Conservation (phyloP, 192 early-diverging fungal species). For the Entomortierella beljakovae region DNA sequence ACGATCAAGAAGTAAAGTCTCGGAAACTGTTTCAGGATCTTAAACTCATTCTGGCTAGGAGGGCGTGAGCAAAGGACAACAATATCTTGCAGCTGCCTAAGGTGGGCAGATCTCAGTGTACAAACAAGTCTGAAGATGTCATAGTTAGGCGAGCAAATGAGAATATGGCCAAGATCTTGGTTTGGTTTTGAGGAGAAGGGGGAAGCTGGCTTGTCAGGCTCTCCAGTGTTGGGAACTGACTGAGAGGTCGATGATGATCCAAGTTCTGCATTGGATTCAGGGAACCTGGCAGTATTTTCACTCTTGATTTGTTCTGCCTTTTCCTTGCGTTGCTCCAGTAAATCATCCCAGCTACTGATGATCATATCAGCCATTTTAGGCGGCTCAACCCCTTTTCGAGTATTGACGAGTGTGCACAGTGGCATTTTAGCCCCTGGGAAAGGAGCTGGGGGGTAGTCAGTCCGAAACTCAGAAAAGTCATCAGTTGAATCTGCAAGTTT, state of each 20-base stretch:
- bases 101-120: conserved; percentile 37
- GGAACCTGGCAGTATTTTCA: too few species aligned
- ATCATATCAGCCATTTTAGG: conserved; percentile 26
- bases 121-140: conserved; percentile 49
- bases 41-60: conserved; percentile 54
- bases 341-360: conserved; percentile 29
- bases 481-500: conserved; percentile 1
- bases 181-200: not conserved
- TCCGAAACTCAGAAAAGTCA: conserved; percentile 1
- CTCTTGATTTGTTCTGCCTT: conserved; percentile 3
- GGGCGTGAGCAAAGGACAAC: conserved; percentile 54
- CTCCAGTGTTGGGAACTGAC: not conserved
- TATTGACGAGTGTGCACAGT: conserved; percentile 29
- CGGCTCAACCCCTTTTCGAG: conserved; percentile 9
- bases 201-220: not conserved
- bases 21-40: conserved; percentile 57
- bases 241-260: not conserved
- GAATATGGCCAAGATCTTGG: conserved; percentile 26
- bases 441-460: conserved; percentile 31
- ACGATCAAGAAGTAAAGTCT: conserved; percentile 61
- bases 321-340: conserved; percentile 13
- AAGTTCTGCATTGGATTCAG: not conserved
- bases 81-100: conserved; percentile 61
- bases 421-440: conserved; percentile 40
- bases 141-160: conserved; percentile 50